These are phyloP conservation scores for Letharia columbiana DNA, from an alignment of 495 filamentous ascomycete species.

Conservation along the genomic window DNA sequence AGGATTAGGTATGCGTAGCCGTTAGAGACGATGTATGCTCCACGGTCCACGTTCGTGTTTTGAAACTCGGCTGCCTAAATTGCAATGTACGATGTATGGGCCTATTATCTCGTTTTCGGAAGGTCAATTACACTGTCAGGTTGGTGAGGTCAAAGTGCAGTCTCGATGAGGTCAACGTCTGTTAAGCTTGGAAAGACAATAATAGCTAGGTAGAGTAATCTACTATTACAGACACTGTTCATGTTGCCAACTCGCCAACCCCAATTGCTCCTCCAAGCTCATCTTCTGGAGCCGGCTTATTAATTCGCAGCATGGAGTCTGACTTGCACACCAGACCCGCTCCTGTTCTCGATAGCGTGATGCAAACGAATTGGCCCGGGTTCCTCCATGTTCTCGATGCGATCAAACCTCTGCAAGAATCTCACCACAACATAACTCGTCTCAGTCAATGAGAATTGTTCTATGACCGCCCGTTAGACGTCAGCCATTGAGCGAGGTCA, in stretches of 20 bases:
- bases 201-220: neutral
- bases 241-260: neutral
- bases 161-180: neutral
- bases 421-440: constrained; percentile 41
- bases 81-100: neutral
- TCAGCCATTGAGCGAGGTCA: neutral
- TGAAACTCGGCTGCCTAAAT: neutral
- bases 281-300: neutral
- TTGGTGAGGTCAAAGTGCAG: neutral
- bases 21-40: neutral
- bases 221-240: neutral
- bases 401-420: constrained; percentile 50
- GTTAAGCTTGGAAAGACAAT: neutral
- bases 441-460: constrained; percentile 44
- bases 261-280: neutral
- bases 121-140: neutral
- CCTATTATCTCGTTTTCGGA: neutral
- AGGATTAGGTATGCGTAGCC: neutral
- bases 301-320: constrained; percentile 26
- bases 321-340: constrained; percentile 38
- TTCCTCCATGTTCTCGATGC: constrained; percentile 33
- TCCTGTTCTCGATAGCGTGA: constrained; percentile 41
- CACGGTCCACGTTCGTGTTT: neutral
- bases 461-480: constrained; percentile 19
- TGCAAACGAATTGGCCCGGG: constrained; percentile 32